These are phyloP conservation scores for Abrus pulchellus DNA, from an alignment of 306 rosid genomes.

Conservation along the genomic window DNA sequence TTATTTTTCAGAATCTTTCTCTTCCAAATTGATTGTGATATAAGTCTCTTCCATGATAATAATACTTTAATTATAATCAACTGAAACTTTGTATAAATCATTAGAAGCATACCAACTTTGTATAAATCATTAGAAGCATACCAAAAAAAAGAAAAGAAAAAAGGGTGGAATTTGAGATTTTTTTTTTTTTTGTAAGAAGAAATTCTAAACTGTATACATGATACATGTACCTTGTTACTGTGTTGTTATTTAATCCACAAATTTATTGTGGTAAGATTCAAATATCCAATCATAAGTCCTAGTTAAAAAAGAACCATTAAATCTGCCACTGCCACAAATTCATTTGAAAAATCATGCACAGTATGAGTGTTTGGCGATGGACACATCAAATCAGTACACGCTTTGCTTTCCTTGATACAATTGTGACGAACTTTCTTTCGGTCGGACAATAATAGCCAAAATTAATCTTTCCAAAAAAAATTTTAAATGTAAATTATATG, in stretches of 20 bases:
- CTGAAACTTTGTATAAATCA: conserved; percentile 24
- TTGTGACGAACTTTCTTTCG: no score
- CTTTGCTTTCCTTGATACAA: not conserved
- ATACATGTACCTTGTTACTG: not conserved
- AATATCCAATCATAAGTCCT: not conserved
- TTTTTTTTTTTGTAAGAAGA: not conserved
- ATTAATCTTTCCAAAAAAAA: not conserved
- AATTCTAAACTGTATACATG: not conserved
- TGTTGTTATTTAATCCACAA: not conserved
- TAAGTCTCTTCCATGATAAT: not conserved
- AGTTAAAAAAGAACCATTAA: not conserved
- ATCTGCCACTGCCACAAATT: not conserved
- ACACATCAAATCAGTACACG: not conserved
- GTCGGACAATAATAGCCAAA: not conserved
- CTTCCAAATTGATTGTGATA: conserved; percentile 10
- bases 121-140: not conserved
- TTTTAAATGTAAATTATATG: no score
- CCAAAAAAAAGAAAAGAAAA: not conserved
- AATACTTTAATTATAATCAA: not conserved
- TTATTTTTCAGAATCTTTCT: conserved; percentile 42
- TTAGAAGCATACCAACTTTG: no score
- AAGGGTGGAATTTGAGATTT: not conserved
- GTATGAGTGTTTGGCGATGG: not conserved
- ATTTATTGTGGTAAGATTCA: not conserved
- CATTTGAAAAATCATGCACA: not conserved